These are phyloP conservation scores for Saccharomycopsis crataegensis DNA, from an alignment of 1,139 yeast species.

Conservation along the genomic window DNA sequence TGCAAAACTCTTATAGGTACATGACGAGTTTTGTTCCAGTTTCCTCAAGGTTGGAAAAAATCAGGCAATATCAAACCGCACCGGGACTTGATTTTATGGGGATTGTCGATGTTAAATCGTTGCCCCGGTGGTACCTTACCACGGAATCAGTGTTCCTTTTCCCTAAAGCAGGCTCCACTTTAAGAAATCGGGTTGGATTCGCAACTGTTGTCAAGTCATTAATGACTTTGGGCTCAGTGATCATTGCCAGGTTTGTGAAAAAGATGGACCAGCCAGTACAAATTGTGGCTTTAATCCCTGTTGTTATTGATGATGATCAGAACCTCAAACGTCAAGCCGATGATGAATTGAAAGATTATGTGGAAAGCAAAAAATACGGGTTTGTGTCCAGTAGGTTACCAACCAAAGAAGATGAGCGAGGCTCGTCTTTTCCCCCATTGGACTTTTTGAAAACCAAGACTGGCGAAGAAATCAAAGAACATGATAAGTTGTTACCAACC, in stretches of 20 bases:
- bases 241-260: conserved; percentile 56
- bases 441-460: conserved; percentile 30
- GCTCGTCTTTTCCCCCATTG: conserved; percentile 52
- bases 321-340: conserved; percentile 19
- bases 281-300: conserved; percentile 53
- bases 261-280: conserved; percentile 39
- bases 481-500: conserved; percentile 29
- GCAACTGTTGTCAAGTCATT: conserved; percentile 51
- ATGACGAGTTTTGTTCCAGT: conserved; percentile 56
- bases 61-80: conserved; percentile 35
- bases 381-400: conserved; percentile 51
- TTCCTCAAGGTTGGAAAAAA: conserved; percentile 38
- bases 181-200: conserved; percentile 39
- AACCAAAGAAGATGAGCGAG: conserved; percentile 68
- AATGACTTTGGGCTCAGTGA: conserved; percentile 40
- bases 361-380: conserved; percentile 19
- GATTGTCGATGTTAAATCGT: conserved; percentile 36
- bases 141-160: conserved; percentile 54
- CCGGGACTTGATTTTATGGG: conserved; percentile 62
- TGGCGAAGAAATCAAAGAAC: conserved; percentile 28
- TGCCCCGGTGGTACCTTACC: conserved; percentile 55
- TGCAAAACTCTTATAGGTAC: conserved; percentile 53
- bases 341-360: conserved; percentile 18
- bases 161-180: conserved; percentile 27
- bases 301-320: conserved; percentile 27